Evolutionary conservation across 768 basidiomycete genomes (phyloP).

Genomic region (Vararia minispora): DNA sequence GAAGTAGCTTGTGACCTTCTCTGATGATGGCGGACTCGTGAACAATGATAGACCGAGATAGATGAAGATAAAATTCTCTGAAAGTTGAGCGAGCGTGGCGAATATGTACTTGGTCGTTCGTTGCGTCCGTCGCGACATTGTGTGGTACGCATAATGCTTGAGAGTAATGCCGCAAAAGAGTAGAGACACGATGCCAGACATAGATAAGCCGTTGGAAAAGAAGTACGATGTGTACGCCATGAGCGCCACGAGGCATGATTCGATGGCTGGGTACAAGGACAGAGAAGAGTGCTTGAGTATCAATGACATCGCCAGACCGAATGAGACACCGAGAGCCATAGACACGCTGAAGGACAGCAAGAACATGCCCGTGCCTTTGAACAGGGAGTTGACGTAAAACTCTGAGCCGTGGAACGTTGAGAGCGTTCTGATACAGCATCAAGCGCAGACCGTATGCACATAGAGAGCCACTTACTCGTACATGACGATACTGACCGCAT

Average conservation of each 20-base stretch:
- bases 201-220: constrained; percentile 90
- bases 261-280: constrained; percentile 80
- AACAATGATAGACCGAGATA: constrained; percentile 97
- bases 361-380: constrained; percentile 97
- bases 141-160: constrained; percentile 99
- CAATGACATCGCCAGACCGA: constrained; percentile 85
- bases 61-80: constrained; percentile 99
- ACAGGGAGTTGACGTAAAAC: constrained; percentile 77
- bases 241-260: constrained; percentile 91
- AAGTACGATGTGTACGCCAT: constrained; percentile 97
- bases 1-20: constrained; percentile 73
- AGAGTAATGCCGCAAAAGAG: constrained; percentile 98
- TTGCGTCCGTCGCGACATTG: constrained; percentile 94
- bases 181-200: constrained; percentile 95
- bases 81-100: constrained; percentile 84
- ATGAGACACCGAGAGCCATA: constrained; percentile 86
- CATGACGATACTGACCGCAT: constrained; percentile 99
- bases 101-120: constrained; percentile 94
- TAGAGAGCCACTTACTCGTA: constrained; percentile 72
- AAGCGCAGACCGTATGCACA: constrained; percentile 2
- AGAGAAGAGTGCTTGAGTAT: constrained; percentile 92
- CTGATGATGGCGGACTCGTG: constrained; percentile 70
- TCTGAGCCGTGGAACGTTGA: constrained; percentile 86
- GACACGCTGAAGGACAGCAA: constrained; percentile 90
- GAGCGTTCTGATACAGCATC: constrained; percentile 50